These are phyloP conservation scores for Tulasnella sp. DNA, from an alignment of 768 basidiomycete genomes.

Conservation along the genomic window DNA sequence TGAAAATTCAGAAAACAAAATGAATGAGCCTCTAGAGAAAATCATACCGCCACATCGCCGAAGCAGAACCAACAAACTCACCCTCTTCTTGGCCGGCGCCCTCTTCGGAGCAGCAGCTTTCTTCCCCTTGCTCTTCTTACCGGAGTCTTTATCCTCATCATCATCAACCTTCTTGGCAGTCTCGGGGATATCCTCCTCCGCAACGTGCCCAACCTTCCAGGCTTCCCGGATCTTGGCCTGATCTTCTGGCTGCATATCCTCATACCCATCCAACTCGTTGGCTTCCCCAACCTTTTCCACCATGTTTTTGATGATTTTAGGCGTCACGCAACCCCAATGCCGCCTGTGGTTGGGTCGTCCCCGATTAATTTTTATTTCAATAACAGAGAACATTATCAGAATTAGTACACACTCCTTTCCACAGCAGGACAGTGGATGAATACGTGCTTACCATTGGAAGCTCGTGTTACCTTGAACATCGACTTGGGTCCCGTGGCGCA, in stretches of 20 bases:
- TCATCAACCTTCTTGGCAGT: constrained; percentile 49
- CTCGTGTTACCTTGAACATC: constrained; percentile 59
- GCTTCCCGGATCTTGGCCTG: constrained; percentile 61
- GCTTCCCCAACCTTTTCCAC: constrained; percentile 46
- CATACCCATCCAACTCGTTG: constrained; percentile 76
- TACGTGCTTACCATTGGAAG: constrained; percentile 40
- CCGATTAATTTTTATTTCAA: neutral
- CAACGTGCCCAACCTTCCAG: constrained; percentile 67
- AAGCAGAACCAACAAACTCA: neutral
- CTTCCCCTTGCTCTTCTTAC: constrained; percentile 43
- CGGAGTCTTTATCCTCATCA: constrained; percentile 37
- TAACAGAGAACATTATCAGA: no score
- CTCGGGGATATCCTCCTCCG: constrained; percentile 72
- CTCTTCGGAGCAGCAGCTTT: no score
- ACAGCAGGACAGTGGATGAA: neutral
- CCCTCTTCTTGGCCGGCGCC: constrained; percentile 31
- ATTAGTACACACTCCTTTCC: no score
- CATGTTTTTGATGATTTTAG: constrained; percentile 58
- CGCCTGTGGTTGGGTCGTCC: constrained; percentile 35
- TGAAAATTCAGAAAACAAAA: constrained; percentile 12
- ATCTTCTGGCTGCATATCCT: constrained; percentile 58
- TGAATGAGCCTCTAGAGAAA: constrained; percentile 17
- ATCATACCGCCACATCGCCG: constrained; percentile 17
- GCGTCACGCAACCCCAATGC: constrained; percentile 83
- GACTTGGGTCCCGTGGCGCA: constrained; percentile 65